Conservation (phyloP, 192 early-diverging fungal species). For the Phlyctochytrium arcticum region DNA sequence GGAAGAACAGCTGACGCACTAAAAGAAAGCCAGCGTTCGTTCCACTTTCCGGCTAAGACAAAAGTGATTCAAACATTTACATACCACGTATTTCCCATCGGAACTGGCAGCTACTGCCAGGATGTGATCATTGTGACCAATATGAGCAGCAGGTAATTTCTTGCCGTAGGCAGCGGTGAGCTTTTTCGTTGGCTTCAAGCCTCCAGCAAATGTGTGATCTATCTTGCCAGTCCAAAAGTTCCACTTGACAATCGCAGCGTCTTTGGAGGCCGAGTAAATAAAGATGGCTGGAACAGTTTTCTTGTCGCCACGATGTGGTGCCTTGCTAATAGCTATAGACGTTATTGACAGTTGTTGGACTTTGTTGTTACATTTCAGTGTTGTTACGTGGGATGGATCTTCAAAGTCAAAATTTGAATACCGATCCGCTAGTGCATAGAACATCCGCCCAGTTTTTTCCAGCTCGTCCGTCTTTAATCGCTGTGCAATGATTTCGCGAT, state of each 20-base stretch:
- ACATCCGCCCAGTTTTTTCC: constrained; percentile 49
- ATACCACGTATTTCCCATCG: constrained; percentile 54
- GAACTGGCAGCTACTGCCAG: constrained; percentile 36
- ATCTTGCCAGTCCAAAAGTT: constrained; percentile 65
- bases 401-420: constrained; percentile 36
- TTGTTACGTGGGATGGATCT: constrained; percentile 27
- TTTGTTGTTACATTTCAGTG: constrained; percentile 34
- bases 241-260: constrained; percentile 91
- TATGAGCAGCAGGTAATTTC: constrained; percentile 23
- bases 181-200: constrained; percentile 65
- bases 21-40: constrained; percentile 29
- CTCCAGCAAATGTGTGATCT: constrained; percentile 67
- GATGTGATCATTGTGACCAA: constrained; percentile 51
- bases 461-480: constrained; percentile 75
- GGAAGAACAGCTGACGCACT: constrained; percentile 42
- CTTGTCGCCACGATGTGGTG: constrained; percentile 9
- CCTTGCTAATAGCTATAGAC: constrained; percentile 59
- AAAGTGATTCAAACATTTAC: constrained; percentile 5
- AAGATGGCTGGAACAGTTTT: constrained; percentile 40
- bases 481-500: constrained; percentile 87
- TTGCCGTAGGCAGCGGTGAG: constrained; percentile 31
- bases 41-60: constrained; percentile 26
- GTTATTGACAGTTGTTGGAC: constrained; percentile 80
- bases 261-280: constrained; percentile 88
- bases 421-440: constrained; percentile 54